Percentiles rank a stretch among this genome's conserved stretches.
Conservation (phyloP, 1,284 basidiomycete species). For the Flammula alnicola region DNA sequence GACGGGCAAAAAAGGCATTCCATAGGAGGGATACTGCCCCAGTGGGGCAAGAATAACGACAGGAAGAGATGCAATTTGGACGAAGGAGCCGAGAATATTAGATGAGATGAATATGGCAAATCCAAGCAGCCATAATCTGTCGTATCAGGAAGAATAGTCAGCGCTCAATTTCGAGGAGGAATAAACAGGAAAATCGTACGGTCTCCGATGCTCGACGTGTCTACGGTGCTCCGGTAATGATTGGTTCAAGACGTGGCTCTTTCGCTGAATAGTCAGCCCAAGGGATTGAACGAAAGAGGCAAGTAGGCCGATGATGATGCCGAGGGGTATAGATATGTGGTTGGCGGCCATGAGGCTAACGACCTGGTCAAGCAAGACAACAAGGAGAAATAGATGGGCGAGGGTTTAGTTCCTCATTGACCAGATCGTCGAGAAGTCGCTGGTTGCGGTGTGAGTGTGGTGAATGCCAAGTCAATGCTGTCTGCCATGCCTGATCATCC, state of each 20-base stretch:
- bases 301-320: constrained; percentile 73
- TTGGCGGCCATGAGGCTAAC: constrained; percentile 20
- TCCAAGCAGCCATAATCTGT: constrained; percentile 83
- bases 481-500: too few relatives aligned
- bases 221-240: constrained; percentile 66
- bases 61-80: constrained; percentile 93
- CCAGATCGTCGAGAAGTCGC: neutral
- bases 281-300: constrained; percentile 92
- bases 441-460: neutral
- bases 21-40: constrained; percentile 93
- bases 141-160: constrained; percentile 12
- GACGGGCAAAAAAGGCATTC: constrained; percentile 91
- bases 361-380: neutral
- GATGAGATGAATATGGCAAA: constrained; percentile 87
- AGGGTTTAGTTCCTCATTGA: constrained; percentile 9
- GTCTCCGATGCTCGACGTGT: constrained; percentile 76
- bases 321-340: constrained; percentile 48
- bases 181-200: constrained; percentile 54
- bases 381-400: neutral
- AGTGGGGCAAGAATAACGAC: constrained; percentile 93
- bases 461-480: neutral
- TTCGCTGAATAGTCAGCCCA: constrained; percentile 92
- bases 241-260: constrained; percentile 91
- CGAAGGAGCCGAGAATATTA: constrained; percentile 91
- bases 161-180: neutral